Base-by-base conservation (phyloP, 805 yeast species). In the Metschnikowia continentalis region DNA sequence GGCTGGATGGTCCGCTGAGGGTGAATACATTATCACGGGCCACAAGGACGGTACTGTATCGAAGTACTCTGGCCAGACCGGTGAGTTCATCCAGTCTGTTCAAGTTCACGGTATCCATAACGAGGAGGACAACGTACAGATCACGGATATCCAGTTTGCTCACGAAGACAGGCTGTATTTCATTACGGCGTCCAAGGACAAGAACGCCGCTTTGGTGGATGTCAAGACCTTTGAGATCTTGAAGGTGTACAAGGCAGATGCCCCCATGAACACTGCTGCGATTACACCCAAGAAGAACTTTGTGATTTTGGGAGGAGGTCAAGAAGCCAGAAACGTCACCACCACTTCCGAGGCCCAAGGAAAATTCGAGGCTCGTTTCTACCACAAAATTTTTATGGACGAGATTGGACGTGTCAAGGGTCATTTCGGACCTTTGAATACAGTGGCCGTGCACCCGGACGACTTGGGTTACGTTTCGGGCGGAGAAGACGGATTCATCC, bases 401-500 rank as follows among this genome's bases (percentile, higher is more conserved):
- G 98, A 92, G 71, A 84, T 94, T 58, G 99, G 98, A 59, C 86
- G 97, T 74, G 92, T 94, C 46, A 89, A 88, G 73, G 99, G 99
- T 52, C 99, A 94, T 76, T 94, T 94, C 79, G 99, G 99, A 78
- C 99, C 99, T 44, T 81, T 94, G 63, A 94, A 94, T 76, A 83
- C 88, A 59, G 80, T 94, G 56, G 96, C 96, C 32, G 88, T 90
- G 48, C 96, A 90, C 71, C 99, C 99, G 51, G 85, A 84, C 62
- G 99, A 98, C 50, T 81, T 86, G 33, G 86, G 92, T 45, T 94
- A 87, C 69, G 91, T 95, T n/a, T 86, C 96, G 52, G 99, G 99
- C 46, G 96, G 97, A 66, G 99, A 94, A 78, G 99, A 94, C 76
- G 99, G 99, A 70, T 89, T 82, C 64, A 87, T 94, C 55, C 89